Conservation (phyloP, 2,329 filamentous ascomycete genomes). For the Grosmannia penicillata region DNA sequence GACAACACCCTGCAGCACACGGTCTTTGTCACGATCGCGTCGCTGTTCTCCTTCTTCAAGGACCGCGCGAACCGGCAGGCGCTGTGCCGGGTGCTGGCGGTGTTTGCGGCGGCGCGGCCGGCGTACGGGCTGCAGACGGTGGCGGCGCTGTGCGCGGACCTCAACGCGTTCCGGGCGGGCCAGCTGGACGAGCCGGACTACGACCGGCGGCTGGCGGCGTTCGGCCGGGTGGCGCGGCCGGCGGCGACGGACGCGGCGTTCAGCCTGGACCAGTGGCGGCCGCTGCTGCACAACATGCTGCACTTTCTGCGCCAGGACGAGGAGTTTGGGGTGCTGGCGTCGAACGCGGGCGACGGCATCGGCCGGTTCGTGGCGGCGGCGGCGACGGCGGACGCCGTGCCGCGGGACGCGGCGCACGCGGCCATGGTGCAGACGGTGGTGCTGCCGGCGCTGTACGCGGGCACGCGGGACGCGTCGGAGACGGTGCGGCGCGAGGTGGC, state of each 20-base stretch:
- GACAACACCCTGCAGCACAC: constrained; percentile 40
- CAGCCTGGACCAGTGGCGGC: constrained; percentile 65
- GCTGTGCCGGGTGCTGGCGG: constrained; percentile 56
- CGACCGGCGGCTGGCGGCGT: constrained; percentile 64
- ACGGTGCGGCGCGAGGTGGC: constrained; percentile 73
- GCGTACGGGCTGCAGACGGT: constrained; percentile 37
- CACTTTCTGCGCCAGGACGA: constrained; percentile 78
- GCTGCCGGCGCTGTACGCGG: constrained; percentile 61
- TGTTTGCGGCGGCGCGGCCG: constrained; percentile 47
- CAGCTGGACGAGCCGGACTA: constrained; percentile 81
- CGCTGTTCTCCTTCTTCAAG: constrained; percentile 81
- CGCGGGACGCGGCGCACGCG: constrained; percentile 25
- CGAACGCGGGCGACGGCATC: constrained; percentile 68
- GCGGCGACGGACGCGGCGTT: constrained; percentile 33
- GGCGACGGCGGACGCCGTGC: constrained; percentile 22
- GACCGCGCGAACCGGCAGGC: constrained; percentile 63
- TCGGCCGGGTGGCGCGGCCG: constrained; percentile 52
- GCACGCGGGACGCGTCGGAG: constrained; percentile 66
- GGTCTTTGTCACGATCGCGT: constrained; percentile 61
- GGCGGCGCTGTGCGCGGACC: constrained; percentile 55
- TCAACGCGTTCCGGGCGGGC: constrained; percentile 64
- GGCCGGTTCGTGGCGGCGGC: constrained; percentile 57
- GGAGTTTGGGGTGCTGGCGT: constrained; percentile 68
- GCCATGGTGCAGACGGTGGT: constrained; percentile 48
- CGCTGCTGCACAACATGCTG: constrained; percentile 76